These are phyloP conservation scores for Neolentinus lepideus DNA, from an alignment of 1,284 basidiomycete genomes.

Conservation along the genomic window DNA sequence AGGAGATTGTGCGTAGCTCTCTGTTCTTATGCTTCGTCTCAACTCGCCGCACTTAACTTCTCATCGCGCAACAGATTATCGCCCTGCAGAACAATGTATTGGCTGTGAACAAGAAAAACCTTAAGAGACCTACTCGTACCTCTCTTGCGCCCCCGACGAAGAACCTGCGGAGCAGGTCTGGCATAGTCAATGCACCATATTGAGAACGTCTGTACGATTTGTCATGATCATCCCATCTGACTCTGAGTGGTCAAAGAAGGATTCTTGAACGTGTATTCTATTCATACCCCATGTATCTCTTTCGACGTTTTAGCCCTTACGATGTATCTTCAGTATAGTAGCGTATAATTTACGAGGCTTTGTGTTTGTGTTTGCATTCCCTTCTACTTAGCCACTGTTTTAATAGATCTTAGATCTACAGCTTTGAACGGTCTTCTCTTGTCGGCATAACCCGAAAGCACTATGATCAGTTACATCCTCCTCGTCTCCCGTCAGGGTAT, in stretches of 20 bases:
- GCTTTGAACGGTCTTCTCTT: neutral
- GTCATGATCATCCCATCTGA: too few relatives aligned
- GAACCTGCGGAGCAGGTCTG: conserved; percentile 42
- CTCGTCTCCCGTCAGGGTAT: conserved; percentile 90
- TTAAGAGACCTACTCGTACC: conserved; percentile 80
- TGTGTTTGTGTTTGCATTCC: too few relatives aligned
- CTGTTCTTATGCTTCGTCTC: neutral
- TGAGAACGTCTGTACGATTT: conserved; percentile 20
- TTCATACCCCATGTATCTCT: neutral
- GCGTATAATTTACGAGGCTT: neutral
- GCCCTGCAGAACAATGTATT: conserved; percentile 93
- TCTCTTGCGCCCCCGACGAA: conserved; percentile 54
- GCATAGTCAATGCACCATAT: conserved; percentile 68
- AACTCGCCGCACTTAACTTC: neutral
- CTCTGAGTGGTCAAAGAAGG: too few relatives aligned
- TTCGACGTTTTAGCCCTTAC: neutral
- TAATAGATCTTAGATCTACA: neutral
- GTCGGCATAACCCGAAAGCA: neutral
- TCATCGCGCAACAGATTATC: conserved; percentile 57
- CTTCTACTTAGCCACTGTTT: too few relatives aligned
- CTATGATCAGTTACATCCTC: conserved; percentile 42
- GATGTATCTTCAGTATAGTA: neutral
- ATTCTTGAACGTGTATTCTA: neutral
- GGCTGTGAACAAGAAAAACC: conserved; percentile 88
- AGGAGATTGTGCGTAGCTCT: conserved; percentile 75